These are phyloP conservation scores for Iberis pinnata DNA, from an alignment of 345 rosid species.

Conservation along the genomic window DNA sequence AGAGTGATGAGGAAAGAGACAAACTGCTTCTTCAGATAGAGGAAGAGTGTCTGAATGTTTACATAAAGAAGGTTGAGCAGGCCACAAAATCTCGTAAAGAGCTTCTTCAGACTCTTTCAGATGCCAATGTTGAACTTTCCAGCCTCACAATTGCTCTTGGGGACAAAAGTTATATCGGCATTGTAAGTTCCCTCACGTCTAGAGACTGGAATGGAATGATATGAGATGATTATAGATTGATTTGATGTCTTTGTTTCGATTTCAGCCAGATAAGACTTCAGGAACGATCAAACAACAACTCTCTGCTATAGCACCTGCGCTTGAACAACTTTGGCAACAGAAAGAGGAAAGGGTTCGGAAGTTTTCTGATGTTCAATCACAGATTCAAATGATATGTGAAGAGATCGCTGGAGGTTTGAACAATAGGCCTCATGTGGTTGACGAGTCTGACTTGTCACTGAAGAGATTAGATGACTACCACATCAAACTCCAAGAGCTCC, in stretches of 20 bases:
- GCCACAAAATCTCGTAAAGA: constrained; percentile 82
- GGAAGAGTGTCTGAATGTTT: constrained; percentile 86
- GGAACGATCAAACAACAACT: constrained; percentile 97
- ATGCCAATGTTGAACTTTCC: constrained; percentile 76
- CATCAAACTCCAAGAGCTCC: constrained; percentile 73
- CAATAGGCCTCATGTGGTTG: constrained; percentile 52
- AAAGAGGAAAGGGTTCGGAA: constrained; percentile 79
- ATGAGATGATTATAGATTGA: neutral
- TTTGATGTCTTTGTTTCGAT: constrained; percentile 11
- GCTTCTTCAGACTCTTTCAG: constrained; percentile 77
- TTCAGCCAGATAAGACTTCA: constrained; percentile 65
- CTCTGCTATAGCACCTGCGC: constrained; percentile 83
- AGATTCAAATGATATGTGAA: constrained; percentile 81
- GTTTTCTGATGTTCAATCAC: constrained; percentile 71
- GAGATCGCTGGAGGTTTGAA: constrained; percentile 70
- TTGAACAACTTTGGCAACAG: constrained; percentile 85
- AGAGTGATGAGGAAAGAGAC: constrained; percentile 86
- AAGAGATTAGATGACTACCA: constrained; percentile 78
- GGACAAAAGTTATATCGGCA: constrained; percentile 55
- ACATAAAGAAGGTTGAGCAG: constrained; percentile 84
- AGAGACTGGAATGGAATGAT: neutral
- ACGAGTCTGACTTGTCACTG: constrained; percentile 74
- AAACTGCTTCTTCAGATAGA: constrained; percentile 91
- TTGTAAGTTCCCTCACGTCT: constrained; percentile 43
- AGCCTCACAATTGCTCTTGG: constrained; percentile 75